phyloP scores from a whole-genome alignment of 129 eudicot genomes.

The Dittrichia graveolens region DNA sequence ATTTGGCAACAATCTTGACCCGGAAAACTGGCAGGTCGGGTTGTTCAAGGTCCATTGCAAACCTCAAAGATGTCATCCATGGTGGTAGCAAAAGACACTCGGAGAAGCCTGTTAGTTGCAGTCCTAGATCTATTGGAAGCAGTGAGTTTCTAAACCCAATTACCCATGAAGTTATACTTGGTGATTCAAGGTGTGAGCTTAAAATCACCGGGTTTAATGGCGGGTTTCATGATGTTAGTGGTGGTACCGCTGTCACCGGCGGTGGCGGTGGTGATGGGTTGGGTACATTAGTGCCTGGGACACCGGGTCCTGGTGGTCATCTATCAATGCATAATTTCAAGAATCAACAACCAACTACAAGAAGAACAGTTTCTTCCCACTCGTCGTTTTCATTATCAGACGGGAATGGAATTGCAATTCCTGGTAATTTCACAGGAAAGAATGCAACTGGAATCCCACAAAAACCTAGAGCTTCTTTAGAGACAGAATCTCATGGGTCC shows the following conservation, averaged over 20 bases:
- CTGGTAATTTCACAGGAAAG: conserved; percentile 36
- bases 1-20: conserved; percentile 70
- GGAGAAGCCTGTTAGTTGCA: conserved; percentile 84
- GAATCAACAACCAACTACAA: conserved; percentile 47
- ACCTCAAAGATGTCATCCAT: conserved; percentile 98
- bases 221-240: conserved; percentile 48
- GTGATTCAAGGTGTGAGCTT: conserved; percentile 86
- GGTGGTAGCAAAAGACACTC: conserved; percentile 96
- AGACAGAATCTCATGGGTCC: conserved; percentile 55
- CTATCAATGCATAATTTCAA: conserved; percentile 65
- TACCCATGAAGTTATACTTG: conserved; percentile 87
- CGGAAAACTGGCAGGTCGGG: conserved; percentile 77
- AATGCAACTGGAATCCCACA: conserved; percentile 35
- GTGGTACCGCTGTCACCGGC: conserved; percentile 36
- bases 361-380: conserved; percentile 42
- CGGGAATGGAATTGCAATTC: conserved; percentile 26
- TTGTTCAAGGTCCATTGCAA: conserved; percentile 97
- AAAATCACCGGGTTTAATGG: conserved; percentile 75
- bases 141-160: conserved; percentile 93
- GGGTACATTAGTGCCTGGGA: conserved; percentile 88
- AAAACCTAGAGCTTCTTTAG: conserved; percentile 50
- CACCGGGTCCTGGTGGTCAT: conserved; percentile 91
- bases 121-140: conserved; percentile 98
- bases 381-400: conserved; percentile 18
- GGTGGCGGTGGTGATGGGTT: conserved; percentile 53